These are phyloP conservation scores for Phialemoniopsis sp. DNA, from an alignment of 2,329 filamentous ascomycete genomes.

Conservation along the genomic window DNA sequence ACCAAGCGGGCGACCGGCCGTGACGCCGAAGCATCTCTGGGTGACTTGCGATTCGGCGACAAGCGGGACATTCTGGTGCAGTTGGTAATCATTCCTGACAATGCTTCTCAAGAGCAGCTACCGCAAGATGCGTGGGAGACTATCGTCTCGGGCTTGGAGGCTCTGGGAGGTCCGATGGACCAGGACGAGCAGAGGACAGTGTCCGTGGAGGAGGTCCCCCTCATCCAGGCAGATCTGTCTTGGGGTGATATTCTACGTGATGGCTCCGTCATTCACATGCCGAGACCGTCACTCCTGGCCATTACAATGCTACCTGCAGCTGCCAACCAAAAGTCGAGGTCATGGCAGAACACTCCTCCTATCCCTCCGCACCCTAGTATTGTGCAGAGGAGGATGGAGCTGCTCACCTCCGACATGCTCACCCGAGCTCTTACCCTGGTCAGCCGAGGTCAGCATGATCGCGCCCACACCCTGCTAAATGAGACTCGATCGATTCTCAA, in stretches of 20 bases:
- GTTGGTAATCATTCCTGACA: conserved; percentile 87
- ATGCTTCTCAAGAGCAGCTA: conserved; percentile 72
- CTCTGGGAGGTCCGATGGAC: conserved; percentile 82
- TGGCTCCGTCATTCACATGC: conserved; percentile 78
- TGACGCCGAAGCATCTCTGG: conserved; percentile 87
- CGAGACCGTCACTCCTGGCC: conserved; percentile 83
- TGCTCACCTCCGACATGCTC: conserved; percentile 97
- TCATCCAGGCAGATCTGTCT: conserved; percentile 90
- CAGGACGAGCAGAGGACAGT: conserved; percentile 77
- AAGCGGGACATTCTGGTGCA: conserved; percentile 93
- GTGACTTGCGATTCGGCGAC: conserved; percentile 91
- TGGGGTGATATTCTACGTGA: conserved; percentile 94
- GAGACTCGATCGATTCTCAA: conserved; percentile 95
- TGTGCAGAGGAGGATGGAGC: conserved; percentile 94
- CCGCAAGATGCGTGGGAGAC: conserved; percentile 97
- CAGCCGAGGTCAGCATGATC: conserved; percentile 86
- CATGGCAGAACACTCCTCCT: conserved; percentile 65
- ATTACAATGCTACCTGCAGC: conserved; percentile 87
- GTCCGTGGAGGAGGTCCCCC: conserved; percentile 89
- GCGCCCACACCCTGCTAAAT: conserved; percentile 84
- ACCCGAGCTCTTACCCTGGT: conserved; percentile 88
- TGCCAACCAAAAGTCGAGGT: conserved; percentile 58
- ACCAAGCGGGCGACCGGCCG: conserved; percentile 93
- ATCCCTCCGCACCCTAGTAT: conserved; percentile 95
- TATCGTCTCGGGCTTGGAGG: conserved; percentile 91